Evolutionary conservation across 768 basidiomycete species (phyloP), one percentile per base, ranked within the genome.

Genomic region (Dentipellis sp.): DNA sequence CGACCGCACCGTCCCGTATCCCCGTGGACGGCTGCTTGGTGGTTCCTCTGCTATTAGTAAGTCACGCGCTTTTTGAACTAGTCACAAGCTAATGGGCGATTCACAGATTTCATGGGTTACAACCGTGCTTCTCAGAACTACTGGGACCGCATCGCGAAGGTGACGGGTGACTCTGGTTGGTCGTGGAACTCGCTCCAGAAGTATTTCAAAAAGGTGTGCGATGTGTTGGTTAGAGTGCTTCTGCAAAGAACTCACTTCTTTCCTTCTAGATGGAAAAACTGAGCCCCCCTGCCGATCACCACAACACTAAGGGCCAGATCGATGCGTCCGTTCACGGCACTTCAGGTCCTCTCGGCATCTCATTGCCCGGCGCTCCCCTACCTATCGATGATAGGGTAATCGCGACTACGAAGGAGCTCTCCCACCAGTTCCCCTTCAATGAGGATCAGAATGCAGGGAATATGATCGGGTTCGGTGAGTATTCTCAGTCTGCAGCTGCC

Each of bases 371-470:
- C 16, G 40, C 10, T 42, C 52, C 11, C 42, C 23, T 17, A 40
- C 42, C 38, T n/a, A 37, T 55, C 19, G 45, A 42, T 21, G 21
- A 5, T n/a, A 48, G 46, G 29, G 34, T 54, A 16, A 56, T 65
- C 22, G 46, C 52, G n/a, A 57, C 60, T 8, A 58, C 64, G 4
- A 4, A 53, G 21, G 56, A 62, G 40, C 55, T 62, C 36, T 51
- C 58, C 6, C 4, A 48, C 8, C 64, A 67, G 46, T 67, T 65
- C 45, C 64, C 66, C 1, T 67, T 62, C 58, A 63, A 62, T 21
- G 10, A 47, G 29, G 66, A 67, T 54, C 56, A 55, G 53, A 65
- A 64, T 54, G 56, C 59, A 3, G 66, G 65, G 2, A 53, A 56
- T 8, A 62, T 61, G 2, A 19, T 66, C 2, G 66, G 66, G 12